These are phyloP conservation scores for Hypoxylon sp. DNA, from an alignment of 2,329 filamentous ascomycete genomes.

Conservation along the genomic window DNA sequence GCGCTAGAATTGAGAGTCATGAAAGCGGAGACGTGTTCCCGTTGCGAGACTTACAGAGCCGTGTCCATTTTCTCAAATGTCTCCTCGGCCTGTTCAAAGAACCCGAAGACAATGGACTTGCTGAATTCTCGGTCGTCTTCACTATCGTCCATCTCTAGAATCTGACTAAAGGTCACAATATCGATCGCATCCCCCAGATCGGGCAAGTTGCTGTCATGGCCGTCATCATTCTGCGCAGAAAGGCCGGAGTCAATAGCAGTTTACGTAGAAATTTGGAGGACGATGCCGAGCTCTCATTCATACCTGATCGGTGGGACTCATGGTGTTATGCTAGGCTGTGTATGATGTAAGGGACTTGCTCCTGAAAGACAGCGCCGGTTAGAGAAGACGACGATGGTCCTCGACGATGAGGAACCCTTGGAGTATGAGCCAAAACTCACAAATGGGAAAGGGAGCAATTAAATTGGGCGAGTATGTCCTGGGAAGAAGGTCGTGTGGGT, in stretches of 20 bases:
- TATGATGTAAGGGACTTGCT: constrained; percentile 28
- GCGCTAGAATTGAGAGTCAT: constrained; percentile 2
- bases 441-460: constrained; percentile 22
- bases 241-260: constrained; percentile 20
- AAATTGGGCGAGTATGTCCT: constrained; percentile 37
- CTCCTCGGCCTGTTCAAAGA: constrained; percentile 89
- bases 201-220: constrained; percentile 62
- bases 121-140: constrained; percentile 89
- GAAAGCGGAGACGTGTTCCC: constrained; percentile 21
- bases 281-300: constrained; percentile 27
- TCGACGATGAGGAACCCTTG: constrained; percentile 13
- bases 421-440: constrained; percentile 30
- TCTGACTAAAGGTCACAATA: constrained; percentile 85
- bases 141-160: constrained; percentile 98
- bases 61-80: constrained; percentile 89
- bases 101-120: constrained; percentile 86
- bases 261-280: constrained; percentile 10
- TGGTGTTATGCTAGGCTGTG: constrained; percentile 30
- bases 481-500: constrained; percentile 41
- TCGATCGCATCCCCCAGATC: constrained; percentile 84
- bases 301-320: constrained; percentile 49
- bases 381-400: constrained; percentile 23
- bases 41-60: constrained; percentile 74
- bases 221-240: constrained; percentile 59
- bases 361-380: constrained; percentile 28